Percentiles rank a stretch among this genome's conserved stretches.
These are phyloP conservation scores for Pichia kluyveri DNA, from an alignment of 805 yeast species.

Conservation along the genomic window DNA sequence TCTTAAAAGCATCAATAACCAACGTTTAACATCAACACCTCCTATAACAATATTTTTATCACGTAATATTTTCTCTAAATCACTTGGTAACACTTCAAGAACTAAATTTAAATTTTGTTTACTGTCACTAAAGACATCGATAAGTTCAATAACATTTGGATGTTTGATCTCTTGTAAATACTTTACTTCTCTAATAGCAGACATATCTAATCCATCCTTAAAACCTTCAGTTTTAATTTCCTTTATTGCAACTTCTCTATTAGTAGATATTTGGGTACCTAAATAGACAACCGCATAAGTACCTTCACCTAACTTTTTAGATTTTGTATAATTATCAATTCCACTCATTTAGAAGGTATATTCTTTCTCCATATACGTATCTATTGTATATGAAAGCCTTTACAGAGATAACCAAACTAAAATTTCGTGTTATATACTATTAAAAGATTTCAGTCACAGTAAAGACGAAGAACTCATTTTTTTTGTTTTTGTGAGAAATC, in stretches of 20 bases:
- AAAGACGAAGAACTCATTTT: too few species aligned
- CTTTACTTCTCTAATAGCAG: slow-evolving; percentile 90
- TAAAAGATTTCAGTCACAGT: too few species aligned
- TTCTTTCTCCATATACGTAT: too few species aligned
- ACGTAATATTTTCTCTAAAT: slow-evolving; percentile 80
- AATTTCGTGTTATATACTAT: too few species aligned
- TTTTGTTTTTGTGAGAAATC: too few species aligned
- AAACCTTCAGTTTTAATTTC: slow-evolving; percentile 92
- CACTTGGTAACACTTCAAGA: slow-evolving; percentile 88
- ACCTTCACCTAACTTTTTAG: slow-evolving; percentile 95
- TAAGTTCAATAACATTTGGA: slow-evolving; percentile 73
- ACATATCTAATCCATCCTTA: slow-evolving; percentile 96
- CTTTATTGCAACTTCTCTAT: slow-evolving; percentile 75
- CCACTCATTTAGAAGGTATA: background rate
- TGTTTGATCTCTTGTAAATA: slow-evolving; percentile 76
- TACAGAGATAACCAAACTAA: too few species aligned
- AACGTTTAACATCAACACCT: slow-evolving; percentile 82
- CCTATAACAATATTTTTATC: slow-evolving; percentile 69
- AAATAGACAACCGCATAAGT: slow-evolving; percentile 95
- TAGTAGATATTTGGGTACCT: slow-evolving; percentile 54
- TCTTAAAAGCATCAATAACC: slow-evolving; percentile 90
- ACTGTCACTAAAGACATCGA: slow-evolving; percentile 73
- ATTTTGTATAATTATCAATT: slow-evolving; percentile 32
- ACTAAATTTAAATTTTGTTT: slow-evolving; percentile 68
- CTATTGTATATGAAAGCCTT: too few species aligned